phyloP scores from a whole-genome alignment of 352 stramenopile genomes.

The Globisporangium lucens region DNA sequence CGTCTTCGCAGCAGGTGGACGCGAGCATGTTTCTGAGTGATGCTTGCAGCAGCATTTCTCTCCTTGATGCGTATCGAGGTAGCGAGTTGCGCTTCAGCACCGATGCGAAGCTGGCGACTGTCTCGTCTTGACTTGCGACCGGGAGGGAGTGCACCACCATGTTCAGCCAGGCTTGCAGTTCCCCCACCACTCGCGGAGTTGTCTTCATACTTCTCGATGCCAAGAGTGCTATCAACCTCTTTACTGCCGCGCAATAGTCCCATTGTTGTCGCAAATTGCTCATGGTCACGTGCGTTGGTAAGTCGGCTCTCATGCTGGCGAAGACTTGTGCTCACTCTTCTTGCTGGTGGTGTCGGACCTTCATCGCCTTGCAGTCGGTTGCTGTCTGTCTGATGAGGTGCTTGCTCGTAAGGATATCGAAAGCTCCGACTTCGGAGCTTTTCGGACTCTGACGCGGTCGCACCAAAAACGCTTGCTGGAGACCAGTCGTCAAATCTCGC shows the following conservation, averaged over 20 bases:
- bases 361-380: neutral
- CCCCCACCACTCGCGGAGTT: neutral
- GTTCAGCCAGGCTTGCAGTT: neutral
- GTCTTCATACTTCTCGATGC: too few relatives aligned
- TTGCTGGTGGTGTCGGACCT: neutral
- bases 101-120: neutral
- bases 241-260: neutral
- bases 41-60: conserved; percentile 13
- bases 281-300: neutral
- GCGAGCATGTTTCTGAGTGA: conserved; percentile 24
- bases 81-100: neutral
- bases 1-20: conserved; percentile 24
- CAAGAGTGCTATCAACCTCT: too few relatives aligned
- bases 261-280: neutral
- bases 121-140: conserved; percentile 1
- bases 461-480: conserved; percentile 39
- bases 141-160: neutral
- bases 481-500: conserved; percentile 36
- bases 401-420: neutral
- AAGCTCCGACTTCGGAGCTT: neutral
- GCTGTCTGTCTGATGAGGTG: neutral
- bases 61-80: conserved; percentile 6
- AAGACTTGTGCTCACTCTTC: neutral
- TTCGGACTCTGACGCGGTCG: conserved; percentile 10
- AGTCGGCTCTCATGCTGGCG: neutral